Conservation (phyloP, 1,284 basidiomycete genomes). For the Bjerkandera adusta region DNA sequence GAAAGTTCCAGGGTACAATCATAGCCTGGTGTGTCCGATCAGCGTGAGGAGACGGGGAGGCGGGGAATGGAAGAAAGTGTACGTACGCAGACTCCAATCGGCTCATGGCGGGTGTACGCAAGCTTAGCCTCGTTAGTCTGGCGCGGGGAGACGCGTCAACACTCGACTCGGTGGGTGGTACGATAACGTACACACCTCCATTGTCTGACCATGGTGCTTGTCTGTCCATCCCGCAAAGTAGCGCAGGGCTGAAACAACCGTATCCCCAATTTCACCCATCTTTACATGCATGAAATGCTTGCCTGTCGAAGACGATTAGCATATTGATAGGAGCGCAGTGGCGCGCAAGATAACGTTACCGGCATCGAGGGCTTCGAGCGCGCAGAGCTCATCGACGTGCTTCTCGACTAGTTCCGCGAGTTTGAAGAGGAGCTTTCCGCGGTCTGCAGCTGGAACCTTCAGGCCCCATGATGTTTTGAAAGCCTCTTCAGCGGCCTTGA, state of each 20-base stretch:
- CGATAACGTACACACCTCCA: constrained; percentile 39
- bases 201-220: constrained; percentile 82
- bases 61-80: background rate
- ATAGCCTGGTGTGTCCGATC: constrained; percentile 39
- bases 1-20: constrained; percentile 84
- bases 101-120: constrained; percentile 86
- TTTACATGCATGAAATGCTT: constrained; percentile 80
- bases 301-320: constrained; percentile 22
- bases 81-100: constrained; percentile 78
- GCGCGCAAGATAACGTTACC: constrained; percentile 4
- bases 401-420: constrained; percentile 76
- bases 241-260: constrained; percentile 67
- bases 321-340: background rate
- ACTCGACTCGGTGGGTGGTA: background rate
- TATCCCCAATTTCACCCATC: constrained; percentile 66
- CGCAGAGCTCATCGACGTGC: constrained; percentile 70
- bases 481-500: constrained; percentile 75
- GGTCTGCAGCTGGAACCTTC: constrained; percentile 55
- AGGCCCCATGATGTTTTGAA: constrained; percentile 77
- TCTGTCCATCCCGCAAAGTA: constrained; percentile 83
- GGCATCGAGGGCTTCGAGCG: constrained; percentile 71
- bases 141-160: background rate
- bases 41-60: constrained; percentile 1
- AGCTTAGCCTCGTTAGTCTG: constrained; percentile 67
- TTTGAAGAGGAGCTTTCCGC: constrained; percentile 65